Base-by-base conservation (phyloP, 108 stramenopile genomes). In the Nannochloropsis salina region DNA sequence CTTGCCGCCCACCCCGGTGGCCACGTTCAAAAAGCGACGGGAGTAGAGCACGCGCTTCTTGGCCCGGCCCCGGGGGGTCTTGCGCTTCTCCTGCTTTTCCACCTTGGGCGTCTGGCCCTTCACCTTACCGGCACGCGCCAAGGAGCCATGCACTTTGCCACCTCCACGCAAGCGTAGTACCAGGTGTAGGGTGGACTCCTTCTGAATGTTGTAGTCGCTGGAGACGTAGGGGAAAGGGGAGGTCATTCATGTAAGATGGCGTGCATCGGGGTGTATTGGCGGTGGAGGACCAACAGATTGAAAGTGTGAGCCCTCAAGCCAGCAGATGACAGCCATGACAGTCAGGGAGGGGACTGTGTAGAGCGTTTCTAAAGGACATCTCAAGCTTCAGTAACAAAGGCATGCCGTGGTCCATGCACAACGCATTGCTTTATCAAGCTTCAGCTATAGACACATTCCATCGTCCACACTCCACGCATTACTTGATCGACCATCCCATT, bases 1-100 rank as follows among this genome's bases (percentile, higher is more conserved):
- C 96, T 96, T 98, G 84, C 98, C 98, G 86, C 98, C 98, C 93
- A 96, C 95, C 81, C 96, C 96, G 41, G 97, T 96, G 22, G 96
- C 96, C 81, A 98, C 97, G 92, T 99, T 98, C 85, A 98, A 96
- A 92, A 98, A 99, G 87, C 98, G 95, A 89, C 99, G 95, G 92
- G 97, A 97, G 97, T 99, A 99, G 92, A 98, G 98, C 91, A 98
- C 94, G 87, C 99, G 93, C 95, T 99, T 99, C 96, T 99, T 99
- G 84, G 98, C 98, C 82, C 99, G 95, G 83, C 99, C 99, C 81
- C 95, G 93, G 82, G 97, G 97, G 45, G 82, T 51, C 94, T 95
- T 93, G 92, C 96, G 96, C 93, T 96, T 97, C 84, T 95, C 95
- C 90, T 95, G 95, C 94, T 95, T 89, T 43, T 90, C 91, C 22